Evolutionary conservation across 176 grass and related monocot genomes (phyloP), one percentile per base, ranked within the genome.

Genomic region (Melocanna baccifera): DNA sequence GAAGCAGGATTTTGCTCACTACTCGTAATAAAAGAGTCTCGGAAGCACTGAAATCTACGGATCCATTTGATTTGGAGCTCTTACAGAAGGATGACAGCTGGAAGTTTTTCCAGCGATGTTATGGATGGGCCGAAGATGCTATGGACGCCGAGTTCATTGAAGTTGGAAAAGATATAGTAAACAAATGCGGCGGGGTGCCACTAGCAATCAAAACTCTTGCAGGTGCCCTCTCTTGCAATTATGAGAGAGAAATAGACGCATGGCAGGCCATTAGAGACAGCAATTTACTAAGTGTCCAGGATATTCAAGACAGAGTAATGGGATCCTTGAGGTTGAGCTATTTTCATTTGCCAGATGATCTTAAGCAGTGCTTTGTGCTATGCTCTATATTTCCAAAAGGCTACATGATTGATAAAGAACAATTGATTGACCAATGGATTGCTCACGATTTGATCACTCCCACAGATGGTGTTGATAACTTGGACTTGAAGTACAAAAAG

Each of bases 1-100:
- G 80, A 8, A 91, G 85, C 39, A 84, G 71, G 20, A 36, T 91
- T 63, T 58, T 91, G 67, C 69, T 85, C 22, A 91, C 89, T 16
- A 88, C 81, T 4, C 39, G 69, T 20, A 19, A 47, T 62, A 19
- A 8, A 57, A 37, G 23, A 3, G 80, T 91, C 28, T 43, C 68
- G 0, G 10, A 43, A 48, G 22, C 4, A 2, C 37, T 75, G 1
- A 2, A 20, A 34, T 78, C 68, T 3, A 19, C 4, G 0, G 1
- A 19, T 15, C 1, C 2, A n/a, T 37, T 64, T 42, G 1, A 52
- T 2, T 47, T 91, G 22, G 7, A 41, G 1, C 28, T 23, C 5
- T 73, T 91, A 26, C 51, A 70, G 11, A 4, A 1, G 0, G 0
- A 61, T 76, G 42, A 51, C 0, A 79, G 67, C 11, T 76, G 50